Conservation (phyloP, 164 flowering plant species). For the Echeveria elegans region DNA sequence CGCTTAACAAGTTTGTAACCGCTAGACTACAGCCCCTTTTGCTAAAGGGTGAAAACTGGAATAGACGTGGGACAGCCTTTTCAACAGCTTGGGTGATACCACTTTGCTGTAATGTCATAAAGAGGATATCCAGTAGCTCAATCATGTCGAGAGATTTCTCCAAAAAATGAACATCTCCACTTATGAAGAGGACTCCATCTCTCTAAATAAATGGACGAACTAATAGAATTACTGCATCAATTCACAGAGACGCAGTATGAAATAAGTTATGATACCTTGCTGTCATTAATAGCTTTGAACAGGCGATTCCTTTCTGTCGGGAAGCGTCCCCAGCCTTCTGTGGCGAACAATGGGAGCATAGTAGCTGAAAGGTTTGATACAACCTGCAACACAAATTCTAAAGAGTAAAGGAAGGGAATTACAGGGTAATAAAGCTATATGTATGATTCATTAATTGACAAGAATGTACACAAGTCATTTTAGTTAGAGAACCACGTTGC, state of each 20-base stretch:
- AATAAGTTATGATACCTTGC: constrained; percentile 33
- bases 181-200: constrained; percentile 60
- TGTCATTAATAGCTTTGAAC: constrained; percentile 39
- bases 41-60: no score
- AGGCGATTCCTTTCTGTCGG: constrained; percentile 61
- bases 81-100: constrained; percentile 78
- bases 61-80: constrained; percentile 35
- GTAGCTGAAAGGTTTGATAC: constrained; percentile 67
- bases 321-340: constrained; percentile 74
- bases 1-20: no score
- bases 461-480: no score
- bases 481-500: neutral
- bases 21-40: no score
- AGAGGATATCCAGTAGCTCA: constrained; percentile 58
- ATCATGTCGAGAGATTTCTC: constrained; percentile 59
- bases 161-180: constrained; percentile 89
- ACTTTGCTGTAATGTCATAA: constrained; percentile 68
- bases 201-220: constrained; percentile 28
- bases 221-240: neutral
- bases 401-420: neutral
- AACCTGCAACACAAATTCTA: constrained; percentile 30
- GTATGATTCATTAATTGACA: no score
- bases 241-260: neutral
- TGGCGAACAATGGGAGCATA: constrained; percentile 42
- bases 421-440: neutral